Conservation (phyloP, 331 rosid genomes). For the Arachis monticola region DNA sequence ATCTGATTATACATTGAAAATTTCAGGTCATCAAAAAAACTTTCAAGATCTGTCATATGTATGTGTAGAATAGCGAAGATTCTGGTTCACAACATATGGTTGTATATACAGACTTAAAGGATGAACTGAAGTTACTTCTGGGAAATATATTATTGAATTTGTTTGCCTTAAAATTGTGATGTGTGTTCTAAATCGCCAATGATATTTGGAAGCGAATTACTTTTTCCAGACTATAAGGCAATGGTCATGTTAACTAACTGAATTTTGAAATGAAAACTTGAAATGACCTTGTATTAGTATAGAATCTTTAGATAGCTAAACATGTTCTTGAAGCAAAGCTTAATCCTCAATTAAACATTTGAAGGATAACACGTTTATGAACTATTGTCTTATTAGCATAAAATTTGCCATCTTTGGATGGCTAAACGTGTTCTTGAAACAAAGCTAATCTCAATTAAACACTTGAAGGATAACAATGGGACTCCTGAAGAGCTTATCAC, state of each 20-base stretch:
- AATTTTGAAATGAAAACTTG: slow-evolving; percentile 9
- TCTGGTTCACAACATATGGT: slow-evolving; percentile 59
- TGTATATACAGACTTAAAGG: slow-evolving; percentile 69
- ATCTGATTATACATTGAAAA: too few relatives aligned
- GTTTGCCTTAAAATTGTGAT: slow-evolving; percentile 19
- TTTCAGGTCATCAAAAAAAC: too few relatives aligned
- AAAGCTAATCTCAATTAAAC: too few relatives aligned
- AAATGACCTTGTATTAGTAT: too few relatives aligned
- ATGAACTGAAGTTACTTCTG: slow-evolving; percentile 71
- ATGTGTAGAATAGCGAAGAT: slow-evolving; percentile 47
- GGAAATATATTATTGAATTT: slow-evolving; percentile 44
- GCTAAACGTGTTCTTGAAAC: background rate
- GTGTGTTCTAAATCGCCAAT: slow-evolving; percentile 19
- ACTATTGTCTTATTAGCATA: too few relatives aligned
- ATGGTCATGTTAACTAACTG: slow-evolving; percentile 1
- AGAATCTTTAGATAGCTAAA: too few relatives aligned
- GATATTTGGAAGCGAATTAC: slow-evolving; percentile 19
- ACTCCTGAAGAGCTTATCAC: slow-evolving; percentile 76
- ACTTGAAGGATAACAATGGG: background rate
- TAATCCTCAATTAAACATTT: too few relatives aligned
- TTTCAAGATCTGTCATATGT: slow-evolving; percentile 76
- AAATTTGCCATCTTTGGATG: too few relatives aligned
- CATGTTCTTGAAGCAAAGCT: too few relatives aligned
- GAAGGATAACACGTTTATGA: too few relatives aligned
- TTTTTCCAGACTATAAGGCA: slow-evolving; percentile 12